phyloP scores from a whole-genome alignment of 116 monocot genomes.

The Cymodocea nodosa region DNA sequence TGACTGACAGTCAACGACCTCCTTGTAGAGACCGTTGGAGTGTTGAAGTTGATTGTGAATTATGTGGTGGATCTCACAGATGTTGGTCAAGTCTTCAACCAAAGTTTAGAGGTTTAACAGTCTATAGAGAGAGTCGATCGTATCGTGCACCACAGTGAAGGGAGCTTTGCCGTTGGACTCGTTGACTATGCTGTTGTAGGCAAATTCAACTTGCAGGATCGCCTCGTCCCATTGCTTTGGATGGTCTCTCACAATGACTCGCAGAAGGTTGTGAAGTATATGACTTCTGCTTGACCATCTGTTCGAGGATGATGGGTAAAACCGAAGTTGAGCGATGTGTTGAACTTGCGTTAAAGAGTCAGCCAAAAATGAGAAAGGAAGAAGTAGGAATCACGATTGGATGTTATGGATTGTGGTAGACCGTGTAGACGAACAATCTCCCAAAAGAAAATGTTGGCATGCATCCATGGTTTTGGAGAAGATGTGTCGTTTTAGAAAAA shows the following conservation, averaged over 20 bases:
- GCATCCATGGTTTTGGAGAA: slow-evolving; percentile 1
- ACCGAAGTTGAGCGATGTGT: not conserved
- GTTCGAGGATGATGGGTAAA: not conserved
- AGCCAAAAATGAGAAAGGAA: not conserved
- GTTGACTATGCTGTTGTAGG: not conserved
- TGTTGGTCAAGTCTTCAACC: too few relatives aligned
- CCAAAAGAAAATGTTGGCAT: not conserved
- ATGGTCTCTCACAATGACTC: not conserved
- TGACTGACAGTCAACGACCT: too few relatives aligned
- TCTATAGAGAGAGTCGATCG: too few relatives aligned
- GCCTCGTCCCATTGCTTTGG: not conserved
- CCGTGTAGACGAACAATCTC: not conserved
- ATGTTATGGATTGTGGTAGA: not conserved
- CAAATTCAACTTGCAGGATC: not conserved
- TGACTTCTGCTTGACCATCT: not conserved
- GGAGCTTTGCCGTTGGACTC: too few relatives aligned
- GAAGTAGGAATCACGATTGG: not conserved
- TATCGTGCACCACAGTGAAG: too few relatives aligned
- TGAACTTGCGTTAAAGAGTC: not conserved
- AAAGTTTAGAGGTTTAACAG: too few relatives aligned
- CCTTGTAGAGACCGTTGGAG: too few relatives aligned
- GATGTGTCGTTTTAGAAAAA: not conserved
- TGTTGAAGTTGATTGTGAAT: too few relatives aligned
- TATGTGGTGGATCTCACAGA: too few relatives aligned
- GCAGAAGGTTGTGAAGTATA: not conserved